These are phyloP conservation scores for Rhododendron griersonianum DNA, from an alignment of 148 eudicot genomes.

Conservation along the genomic window DNA sequence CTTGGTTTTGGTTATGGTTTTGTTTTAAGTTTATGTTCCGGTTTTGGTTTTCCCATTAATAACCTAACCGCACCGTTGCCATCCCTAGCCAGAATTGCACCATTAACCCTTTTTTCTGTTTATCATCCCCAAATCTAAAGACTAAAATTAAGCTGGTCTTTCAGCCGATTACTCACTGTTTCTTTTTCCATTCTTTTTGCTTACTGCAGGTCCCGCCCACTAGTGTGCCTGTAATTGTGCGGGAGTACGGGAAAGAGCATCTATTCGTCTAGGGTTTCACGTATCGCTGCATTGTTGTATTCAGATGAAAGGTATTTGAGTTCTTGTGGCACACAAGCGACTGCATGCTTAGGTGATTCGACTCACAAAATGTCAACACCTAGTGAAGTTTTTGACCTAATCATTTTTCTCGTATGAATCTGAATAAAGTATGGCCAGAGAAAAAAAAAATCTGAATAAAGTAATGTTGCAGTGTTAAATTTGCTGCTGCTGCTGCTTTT, in stretches of 20 bases:
- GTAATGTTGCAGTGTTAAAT: not conserved
- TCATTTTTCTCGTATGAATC: not conserved
- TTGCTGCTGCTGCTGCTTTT: not conserved
- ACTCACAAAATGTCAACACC: not conserved
- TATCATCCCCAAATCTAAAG: not conserved
- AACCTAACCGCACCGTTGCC: no score
- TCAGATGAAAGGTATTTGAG: not conserved
- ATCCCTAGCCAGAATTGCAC: not conserved
- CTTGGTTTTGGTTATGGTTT: no score
- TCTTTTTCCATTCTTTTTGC: not conserved
- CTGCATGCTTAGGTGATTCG: not conserved
- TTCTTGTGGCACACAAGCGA: not conserved
- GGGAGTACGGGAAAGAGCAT: constrained; percentile 74
- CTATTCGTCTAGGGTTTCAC: constrained; percentile 29
- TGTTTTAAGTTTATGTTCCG: no score
- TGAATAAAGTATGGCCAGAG: not conserved
- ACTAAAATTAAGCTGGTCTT: not conserved
- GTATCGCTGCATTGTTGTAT: not conserved
- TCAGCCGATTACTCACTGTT: not conserved
- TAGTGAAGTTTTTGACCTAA: not conserved
- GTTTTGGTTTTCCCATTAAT: no score
- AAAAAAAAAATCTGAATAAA: not conserved
- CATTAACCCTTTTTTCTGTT: not conserved
- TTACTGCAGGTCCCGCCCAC: constrained; percentile 71
- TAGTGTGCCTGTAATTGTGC: constrained; percentile 88